Conservation (phyloP, 164 flowering plant genomes). For the Vitis labrusca region DNA sequence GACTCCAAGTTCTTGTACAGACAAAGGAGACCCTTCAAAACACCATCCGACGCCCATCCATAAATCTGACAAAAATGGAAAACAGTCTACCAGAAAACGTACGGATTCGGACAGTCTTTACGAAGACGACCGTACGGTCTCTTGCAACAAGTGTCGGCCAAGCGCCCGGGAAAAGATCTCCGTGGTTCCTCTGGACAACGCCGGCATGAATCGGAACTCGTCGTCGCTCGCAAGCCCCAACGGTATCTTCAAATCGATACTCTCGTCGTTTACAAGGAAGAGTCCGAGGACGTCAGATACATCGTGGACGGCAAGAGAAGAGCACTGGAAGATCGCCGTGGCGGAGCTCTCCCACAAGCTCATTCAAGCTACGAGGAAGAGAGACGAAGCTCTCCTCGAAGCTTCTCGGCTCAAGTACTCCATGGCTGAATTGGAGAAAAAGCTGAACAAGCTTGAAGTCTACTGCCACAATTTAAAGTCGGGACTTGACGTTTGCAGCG, state of each 20-base stretch:
- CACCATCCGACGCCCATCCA: constrained; percentile 66
- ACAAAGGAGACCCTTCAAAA: constrained; percentile 6
- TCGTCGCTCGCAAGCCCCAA: constrained; percentile 52
- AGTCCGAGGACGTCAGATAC: constrained; percentile 47
- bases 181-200: constrained; percentile 60
- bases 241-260: constrained; percentile 56
- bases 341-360: constrained; percentile 81
- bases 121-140: constrained; percentile 40
- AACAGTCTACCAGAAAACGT: constrained; percentile 18
- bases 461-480: constrained; percentile 72
- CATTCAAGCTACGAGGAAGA: constrained; percentile 58
- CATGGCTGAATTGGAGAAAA: constrained; percentile 87
- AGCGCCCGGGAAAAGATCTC: constrained; percentile 70
- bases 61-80: constrained; percentile 10
- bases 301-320: constrained; percentile 37
- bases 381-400: constrained; percentile 84
- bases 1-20: constrained; percentile 10
- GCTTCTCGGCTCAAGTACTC: constrained; percentile 71
- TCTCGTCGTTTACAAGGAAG: constrained; percentile 47
- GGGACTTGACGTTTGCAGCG: constrained; percentile 59
- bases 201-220: constrained; percentile 17
- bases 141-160: constrained; percentile 91
- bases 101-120: constrained; percentile 13
- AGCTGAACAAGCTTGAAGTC: constrained; percentile 78
- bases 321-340: constrained; percentile 72